phyloP scores from a whole-genome alignment of 441 rosid species.

The Populus tomentosa region DNA sequence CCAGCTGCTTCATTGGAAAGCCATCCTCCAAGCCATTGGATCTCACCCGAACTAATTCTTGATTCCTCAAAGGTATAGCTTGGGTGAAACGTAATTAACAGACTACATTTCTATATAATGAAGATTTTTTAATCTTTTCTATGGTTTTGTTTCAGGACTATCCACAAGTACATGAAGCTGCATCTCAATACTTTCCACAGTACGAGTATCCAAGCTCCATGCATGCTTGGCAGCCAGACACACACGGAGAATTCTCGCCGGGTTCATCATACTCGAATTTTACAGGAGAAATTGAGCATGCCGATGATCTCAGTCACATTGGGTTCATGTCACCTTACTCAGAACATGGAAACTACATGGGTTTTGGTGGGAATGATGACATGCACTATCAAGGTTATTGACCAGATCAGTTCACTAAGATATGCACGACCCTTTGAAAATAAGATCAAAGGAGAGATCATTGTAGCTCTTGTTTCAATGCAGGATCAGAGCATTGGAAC shows the following conservation, averaged over 20 bases:
- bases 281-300: slow-evolving; percentile 42
- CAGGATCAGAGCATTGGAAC: slow-evolving; percentile 17
- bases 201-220: slow-evolving; percentile 31
- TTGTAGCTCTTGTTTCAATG: slow-evolving; percentile 16
- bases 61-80: slow-evolving; percentile 63
- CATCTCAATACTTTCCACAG: slow-evolving; percentile 28
- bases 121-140: not conserved
- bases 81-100: not conserved
- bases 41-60: slow-evolving; percentile 60
- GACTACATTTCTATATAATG: not conserved
- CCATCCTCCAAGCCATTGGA: slow-evolving; percentile 36
- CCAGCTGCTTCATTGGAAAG: slow-evolving; percentile 27
- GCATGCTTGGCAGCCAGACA: slow-evolving; percentile 31
- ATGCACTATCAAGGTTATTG: slow-evolving; percentile 37
- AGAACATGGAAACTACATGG: slow-evolving; percentile 35
- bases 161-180: slow-evolving; percentile 32
- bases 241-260: slow-evolving; percentile 35
- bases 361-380: slow-evolving; percentile 35
- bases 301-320: slow-evolving; percentile 35
- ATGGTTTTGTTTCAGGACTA: slow-evolving; percentile 30
- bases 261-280: slow-evolving; percentile 46
- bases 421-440: slow-evolving; percentile 18
- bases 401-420: slow-evolving; percentile 28
- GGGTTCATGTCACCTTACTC: slow-evolving; percentile 43
- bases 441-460: slow-evolving; percentile 12